Evolutionary conservation across 2,329 filamentous ascomycete genomes (phyloP).

Genomic region (Neopestalotiopsis sp.): DNA sequence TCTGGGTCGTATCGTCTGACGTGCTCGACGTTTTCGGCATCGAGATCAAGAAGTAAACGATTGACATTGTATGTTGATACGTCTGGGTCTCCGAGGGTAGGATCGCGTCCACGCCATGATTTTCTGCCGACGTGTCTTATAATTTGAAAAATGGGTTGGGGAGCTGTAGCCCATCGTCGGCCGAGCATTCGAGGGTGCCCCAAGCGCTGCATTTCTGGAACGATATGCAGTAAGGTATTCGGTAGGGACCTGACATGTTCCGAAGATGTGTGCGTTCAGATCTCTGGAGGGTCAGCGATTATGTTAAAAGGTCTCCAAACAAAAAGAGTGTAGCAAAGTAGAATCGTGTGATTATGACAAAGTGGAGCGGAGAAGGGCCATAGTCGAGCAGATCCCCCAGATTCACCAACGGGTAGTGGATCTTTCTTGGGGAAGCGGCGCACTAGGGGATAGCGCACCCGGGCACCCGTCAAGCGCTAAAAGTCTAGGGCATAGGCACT

Average conservation of each 20-base stretch:
- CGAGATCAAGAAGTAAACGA: constrained; percentile 55
- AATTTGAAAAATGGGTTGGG: constrained; percentile 18
- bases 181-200: constrained; percentile 21
- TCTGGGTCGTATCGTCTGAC: constrained; percentile 48
- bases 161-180: constrained; percentile 20
- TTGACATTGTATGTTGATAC: constrained; percentile 41
- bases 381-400: constrained; percentile 4
- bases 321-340: background rate
- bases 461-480: background rate
- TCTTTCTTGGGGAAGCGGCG: constrained; percentile 8
- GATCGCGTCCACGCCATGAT: constrained; percentile 17
- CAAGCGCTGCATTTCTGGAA: constrained; percentile 30
- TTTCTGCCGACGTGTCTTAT: constrained; percentile 4
- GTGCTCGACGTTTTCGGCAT: constrained; percentile 49
- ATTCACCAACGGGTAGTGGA: background rate
- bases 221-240: constrained; percentile 13
- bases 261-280: background rate
- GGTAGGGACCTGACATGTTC: constrained; percentile 20
- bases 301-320: background rate
- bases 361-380: constrained; percentile 13
- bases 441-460: constrained; percentile 6
- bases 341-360: background rate
- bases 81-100: background rate
- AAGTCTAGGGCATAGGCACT: background rate
- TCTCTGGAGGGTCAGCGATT: background rate